phyloP scores from a whole-genome alignment of 768 basidiomycete species.

The Hypholoma fasciculare region DNA sequence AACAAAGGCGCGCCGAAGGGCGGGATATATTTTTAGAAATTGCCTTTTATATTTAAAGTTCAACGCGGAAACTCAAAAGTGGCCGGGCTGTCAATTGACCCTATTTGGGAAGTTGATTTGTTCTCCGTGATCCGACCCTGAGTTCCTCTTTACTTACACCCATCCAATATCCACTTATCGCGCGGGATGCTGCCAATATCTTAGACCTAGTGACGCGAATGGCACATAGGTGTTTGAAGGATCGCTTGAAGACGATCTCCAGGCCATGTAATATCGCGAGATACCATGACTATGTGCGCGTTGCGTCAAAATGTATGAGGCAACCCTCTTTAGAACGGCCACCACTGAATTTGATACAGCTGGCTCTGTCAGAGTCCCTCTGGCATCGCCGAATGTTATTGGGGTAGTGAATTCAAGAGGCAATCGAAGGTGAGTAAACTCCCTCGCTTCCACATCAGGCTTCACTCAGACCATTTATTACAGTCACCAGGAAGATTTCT shows the following conservation, averaged over 20 bases:
- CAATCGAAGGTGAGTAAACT: slow-evolving; percentile 55
- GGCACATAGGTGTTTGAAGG: slow-evolving; percentile 22
- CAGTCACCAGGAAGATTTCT: slow-evolving; percentile 91
- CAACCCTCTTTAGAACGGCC: neutral
- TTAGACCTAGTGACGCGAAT: slow-evolving; percentile 18
- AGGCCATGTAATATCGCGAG: slow-evolving; percentile 20
- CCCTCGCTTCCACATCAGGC: neutral
- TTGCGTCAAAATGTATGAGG: slow-evolving; percentile 33
- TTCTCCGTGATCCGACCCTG: neutral
- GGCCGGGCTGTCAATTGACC: neutral
- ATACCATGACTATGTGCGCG: slow-evolving; percentile 79
- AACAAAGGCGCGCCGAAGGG: no score
- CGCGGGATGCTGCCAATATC: slow-evolving; percentile 19
- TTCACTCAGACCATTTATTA: slow-evolving; percentile 9
- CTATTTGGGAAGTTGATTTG: neutral
- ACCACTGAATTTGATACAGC: slow-evolving; percentile 35
- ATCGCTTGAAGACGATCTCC: slow-evolving; percentile 8
- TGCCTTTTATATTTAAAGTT: no score
- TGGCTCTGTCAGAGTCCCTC: slow-evolving; percentile 65
- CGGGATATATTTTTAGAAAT: no score
- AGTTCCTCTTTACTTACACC: neutral
- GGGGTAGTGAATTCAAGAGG: slow-evolving; percentile 78
- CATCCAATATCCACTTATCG: slow-evolving; percentile 8
- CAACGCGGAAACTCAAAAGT: no score
- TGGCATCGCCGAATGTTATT: slow-evolving; percentile 76